These are phyloP conservation scores for Paxillus ammoniavirescens DNA, from an alignment of 768 basidiomycete genomes.

Conservation along the genomic window DNA sequence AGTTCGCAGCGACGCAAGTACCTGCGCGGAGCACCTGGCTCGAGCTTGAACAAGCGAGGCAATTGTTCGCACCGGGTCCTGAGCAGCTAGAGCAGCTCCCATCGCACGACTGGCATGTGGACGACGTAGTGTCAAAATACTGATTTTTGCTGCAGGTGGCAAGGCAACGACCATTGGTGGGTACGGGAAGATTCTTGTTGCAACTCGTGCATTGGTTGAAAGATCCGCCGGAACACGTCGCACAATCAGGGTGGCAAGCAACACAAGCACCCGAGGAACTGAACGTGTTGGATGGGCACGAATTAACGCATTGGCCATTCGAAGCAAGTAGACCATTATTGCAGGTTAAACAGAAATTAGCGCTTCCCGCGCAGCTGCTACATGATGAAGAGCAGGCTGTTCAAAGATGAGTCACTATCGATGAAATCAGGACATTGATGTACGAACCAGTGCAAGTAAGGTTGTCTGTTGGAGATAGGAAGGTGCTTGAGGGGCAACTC, in stretches of 20 bases:
- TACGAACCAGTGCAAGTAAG: constrained; percentile 70
- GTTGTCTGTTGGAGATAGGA: constrained; percentile 69
- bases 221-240: constrained; percentile 72
- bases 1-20: constrained; percentile 61
- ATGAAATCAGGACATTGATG: not conserved
- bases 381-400: constrained; percentile 74
- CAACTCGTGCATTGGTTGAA: constrained; percentile 82
- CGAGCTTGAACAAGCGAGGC: constrained; percentile 71
- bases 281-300: constrained; percentile 75
- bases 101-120: constrained; percentile 71
- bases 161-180: constrained; percentile 73
- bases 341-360: constrained; percentile 76
- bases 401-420: constrained; percentile 8
- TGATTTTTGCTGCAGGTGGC: constrained; percentile 71
- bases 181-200: constrained; percentile 63
- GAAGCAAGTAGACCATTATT: constrained; percentile 62
- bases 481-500: constrained; percentile 71
- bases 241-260: constrained; percentile 84
- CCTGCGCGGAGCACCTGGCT: constrained; percentile 61
- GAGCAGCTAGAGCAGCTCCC: constrained; percentile 77
- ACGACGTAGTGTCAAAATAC: constrained; percentile 66
- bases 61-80: constrained; percentile 62
- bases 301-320: constrained; percentile 68
- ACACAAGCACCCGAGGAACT: constrained; percentile 63
- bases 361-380: constrained; percentile 62